These are phyloP conservation scores for Yamadazyma dushanensis DNA, from an alignment of 1,139 yeast species.

Conservation along the genomic window DNA sequence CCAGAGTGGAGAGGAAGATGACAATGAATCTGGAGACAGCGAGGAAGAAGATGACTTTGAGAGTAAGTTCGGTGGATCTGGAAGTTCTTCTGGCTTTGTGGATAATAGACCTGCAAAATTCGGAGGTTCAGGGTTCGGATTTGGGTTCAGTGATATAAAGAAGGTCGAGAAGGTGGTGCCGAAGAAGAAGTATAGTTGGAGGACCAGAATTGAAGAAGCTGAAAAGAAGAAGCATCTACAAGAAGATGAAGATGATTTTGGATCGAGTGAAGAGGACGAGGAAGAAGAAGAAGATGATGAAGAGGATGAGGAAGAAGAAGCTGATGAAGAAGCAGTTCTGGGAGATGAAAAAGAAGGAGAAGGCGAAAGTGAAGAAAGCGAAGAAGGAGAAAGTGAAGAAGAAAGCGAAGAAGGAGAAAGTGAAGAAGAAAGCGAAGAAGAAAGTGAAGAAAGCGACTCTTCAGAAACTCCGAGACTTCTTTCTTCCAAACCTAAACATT, in stretches of 20 bases:
- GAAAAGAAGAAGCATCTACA: slow-evolving; percentile 29
- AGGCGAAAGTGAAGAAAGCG: slow-evolving; percentile 18
- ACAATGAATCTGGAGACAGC: slow-evolving; percentile 13
- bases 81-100: slow-evolving; percentile 47
- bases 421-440: slow-evolving; percentile 20
- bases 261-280: slow-evolving; percentile 24
- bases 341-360: slow-evolving; percentile 16
- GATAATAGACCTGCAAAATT: slow-evolving; percentile 69
- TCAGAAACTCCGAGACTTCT: not conserved
- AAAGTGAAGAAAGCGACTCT: slow-evolving; percentile 19
- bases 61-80: slow-evolving; percentile 7
- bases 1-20: slow-evolving; percentile 11
- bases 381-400: slow-evolving; percentile 30
- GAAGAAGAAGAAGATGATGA: slow-evolving; percentile 22
- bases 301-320: slow-evolving; percentile 21
- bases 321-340: slow-evolving; percentile 19
- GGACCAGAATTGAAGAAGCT: slow-evolving; percentile 39
- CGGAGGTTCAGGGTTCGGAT: slow-evolving; percentile 64
- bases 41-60: slow-evolving; percentile 12
- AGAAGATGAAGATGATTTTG: slow-evolving; percentile 45
- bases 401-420: slow-evolving; percentile 29
- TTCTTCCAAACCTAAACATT: slow-evolving; percentile 43
- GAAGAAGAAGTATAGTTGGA: slow-evolving; percentile 48
- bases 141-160: slow-evolving; percentile 63
- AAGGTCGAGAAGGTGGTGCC: slow-evolving; percentile 33